A percentile compares a stretch with the other conserved stretches of the same genome.
phyloP scores from a whole-genome alignment of 495 filamentous ascomycete species.

The Neurospora sp. region DNA sequence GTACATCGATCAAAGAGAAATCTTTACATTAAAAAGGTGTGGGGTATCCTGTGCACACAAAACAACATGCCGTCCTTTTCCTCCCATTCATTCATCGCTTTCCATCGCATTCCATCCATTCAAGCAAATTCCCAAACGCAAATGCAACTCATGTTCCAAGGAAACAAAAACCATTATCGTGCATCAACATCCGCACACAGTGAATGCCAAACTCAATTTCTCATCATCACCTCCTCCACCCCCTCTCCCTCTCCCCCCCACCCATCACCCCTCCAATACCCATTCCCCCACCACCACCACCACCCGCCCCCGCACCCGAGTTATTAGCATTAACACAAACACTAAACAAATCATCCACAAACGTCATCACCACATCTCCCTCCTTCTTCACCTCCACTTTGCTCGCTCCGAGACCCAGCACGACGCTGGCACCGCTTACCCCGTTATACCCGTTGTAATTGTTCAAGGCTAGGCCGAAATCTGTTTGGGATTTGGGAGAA shows the following conservation, averaged over 20 bases:
- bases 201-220: neutral
- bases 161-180: neutral
- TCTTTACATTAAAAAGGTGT: neutral
- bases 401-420: neutral
- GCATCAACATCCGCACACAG: neutral
- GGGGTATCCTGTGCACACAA: neutral
- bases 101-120: neutral
- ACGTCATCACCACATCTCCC: conserved; percentile 20
- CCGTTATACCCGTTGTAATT: neutral
- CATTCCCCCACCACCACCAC: neutral
- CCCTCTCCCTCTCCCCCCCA: neutral
- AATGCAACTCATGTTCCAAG: neutral
- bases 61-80: neutral
- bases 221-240: neutral
- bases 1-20: neutral
- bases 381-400: conserved; percentile 15
- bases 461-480: neutral
- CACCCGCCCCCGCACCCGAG: neutral
- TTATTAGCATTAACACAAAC: conserved; percentile 19
- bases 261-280: neutral
- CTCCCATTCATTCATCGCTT: neutral
- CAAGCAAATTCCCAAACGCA: neutral
- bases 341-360: conserved; percentile 31
- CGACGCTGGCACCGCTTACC: neutral
- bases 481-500: neutral